Percentiles rank a stretch among this genome's conserved stretches.
Conservation (phyloP, 1,284 basidiomycete species). For the Entoloma clypeatum region DNA sequence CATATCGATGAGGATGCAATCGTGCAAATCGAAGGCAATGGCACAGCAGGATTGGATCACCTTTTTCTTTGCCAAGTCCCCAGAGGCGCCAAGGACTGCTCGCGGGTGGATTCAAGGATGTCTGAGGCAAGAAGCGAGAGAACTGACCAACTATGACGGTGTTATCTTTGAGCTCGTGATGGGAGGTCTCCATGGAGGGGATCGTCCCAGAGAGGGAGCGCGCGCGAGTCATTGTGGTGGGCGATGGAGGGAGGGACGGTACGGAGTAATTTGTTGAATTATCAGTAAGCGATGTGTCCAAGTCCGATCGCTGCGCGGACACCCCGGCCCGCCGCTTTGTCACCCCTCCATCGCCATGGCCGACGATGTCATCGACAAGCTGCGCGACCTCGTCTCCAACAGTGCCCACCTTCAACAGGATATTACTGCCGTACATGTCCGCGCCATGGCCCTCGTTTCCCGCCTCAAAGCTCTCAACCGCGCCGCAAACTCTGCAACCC, state of each 20-base stretch:
- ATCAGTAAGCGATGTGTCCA: too few relatives aligned
- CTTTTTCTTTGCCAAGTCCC: constrained; percentile 99
- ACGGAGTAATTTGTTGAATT: too few relatives aligned
- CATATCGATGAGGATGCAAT: constrained; percentile 9
- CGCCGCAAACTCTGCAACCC: constrained; percentile 64
- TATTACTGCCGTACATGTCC: constrained; percentile 50
- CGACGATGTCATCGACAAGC: constrained; percentile 54
- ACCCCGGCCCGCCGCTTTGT: constrained; percentile 15
- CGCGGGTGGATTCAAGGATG: constrained; percentile 8
- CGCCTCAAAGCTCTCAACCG: constrained; percentile 74
- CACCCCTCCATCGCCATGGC: constrained; percentile 8
- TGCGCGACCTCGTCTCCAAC: constrained; percentile 58
- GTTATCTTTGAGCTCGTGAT: constrained; percentile 77
- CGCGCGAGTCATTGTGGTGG: constrained; percentile 38
- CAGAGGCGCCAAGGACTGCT: constrained; percentile 93
- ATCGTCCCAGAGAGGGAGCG: constrained; percentile 75
- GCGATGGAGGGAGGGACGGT: constrained; percentile 9
- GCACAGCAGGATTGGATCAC: constrained; percentile 37
- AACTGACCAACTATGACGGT: constrained; percentile 80
- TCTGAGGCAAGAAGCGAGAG: constrained; percentile 18
- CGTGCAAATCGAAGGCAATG: constrained; percentile 7
- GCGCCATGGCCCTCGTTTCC: constrained; percentile 67
- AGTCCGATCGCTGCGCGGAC: too few relatives aligned
- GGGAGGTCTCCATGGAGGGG: constrained; percentile 79
- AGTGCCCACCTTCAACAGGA: constrained; percentile 44